Base-by-base conservation (phyloP, 2,329 filamentous ascomycete species). In the Curvularia verruculosa region DNA sequence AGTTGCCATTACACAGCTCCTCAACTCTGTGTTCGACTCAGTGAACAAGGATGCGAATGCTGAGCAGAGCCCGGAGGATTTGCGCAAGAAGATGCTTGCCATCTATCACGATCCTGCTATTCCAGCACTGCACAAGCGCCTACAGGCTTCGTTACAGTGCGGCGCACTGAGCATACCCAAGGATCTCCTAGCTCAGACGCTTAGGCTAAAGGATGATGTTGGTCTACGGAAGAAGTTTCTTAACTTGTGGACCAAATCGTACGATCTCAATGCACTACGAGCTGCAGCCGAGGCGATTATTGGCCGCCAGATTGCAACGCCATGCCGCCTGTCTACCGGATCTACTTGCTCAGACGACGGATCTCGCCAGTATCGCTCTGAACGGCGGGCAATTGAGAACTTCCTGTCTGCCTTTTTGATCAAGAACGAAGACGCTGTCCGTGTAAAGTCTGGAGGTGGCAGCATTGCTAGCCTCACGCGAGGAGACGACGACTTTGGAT, bases 321-420 rank as follows among this genome's bases (percentile, higher is more conserved):
- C 75, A 6, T 75, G 66, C 13, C 65, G 75, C n/a, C 58, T 76
- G 4, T 78, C 75, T 9, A 75, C 69, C 10, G 70, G 71, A 12
- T 75, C 74, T 0, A 75, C 70, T 3, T 61, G 58, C 54, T 75
- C 72, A 7, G 75, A 76, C 31, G 69, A 72, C 23, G 73, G 71
- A 5, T 74, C 70, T 23, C 72, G 74, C 26, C 61, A 70, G 51
- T 66, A 63, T 49, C 73, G 75, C n/a, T 64, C 72, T 2, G 68
- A 79, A 57, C 77, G 75, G 58, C 77, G 78, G 61, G 75, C 76
- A 6, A 65, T 86, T 51, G 81, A 82, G 63, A 71, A 70, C 3
- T 87, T 86, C 67, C 70, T 87, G 19, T 81, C 85, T 40, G 78
- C 78, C 0, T 87, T 87, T 66, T 69, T 89, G 50, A 79, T 88